Evolutionary conservation across 2,329 filamentous ascomycete genomes (phyloP).

Genomic region (Didymella glomerata): DNA sequence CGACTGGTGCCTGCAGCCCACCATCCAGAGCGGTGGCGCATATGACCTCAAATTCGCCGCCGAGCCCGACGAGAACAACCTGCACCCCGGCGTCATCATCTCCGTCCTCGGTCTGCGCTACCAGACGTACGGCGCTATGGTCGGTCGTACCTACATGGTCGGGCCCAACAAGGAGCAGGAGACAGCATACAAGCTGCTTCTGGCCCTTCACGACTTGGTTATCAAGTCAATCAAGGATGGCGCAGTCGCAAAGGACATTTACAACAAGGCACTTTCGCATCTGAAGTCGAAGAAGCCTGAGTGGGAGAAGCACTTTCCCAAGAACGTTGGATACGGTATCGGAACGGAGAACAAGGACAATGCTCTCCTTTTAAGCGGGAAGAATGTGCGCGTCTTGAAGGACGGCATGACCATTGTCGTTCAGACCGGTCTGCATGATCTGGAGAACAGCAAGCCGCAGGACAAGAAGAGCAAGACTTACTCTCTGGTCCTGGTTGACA

Average conservation of each 20-base stretch:
- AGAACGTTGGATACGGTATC: conserved; percentile 90
- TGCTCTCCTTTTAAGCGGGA: conserved; percentile 84
- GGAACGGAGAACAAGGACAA: conserved; percentile 90
- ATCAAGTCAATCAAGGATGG: conserved; percentile 92
- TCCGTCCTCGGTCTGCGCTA: conserved; percentile 92
- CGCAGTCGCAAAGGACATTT: conserved; percentile 85
- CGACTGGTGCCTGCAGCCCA: conserved; percentile 91
- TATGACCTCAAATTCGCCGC: conserved; percentile 87
- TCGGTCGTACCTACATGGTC: conserved; percentile 93
- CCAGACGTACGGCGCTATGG: conserved; percentile 92
- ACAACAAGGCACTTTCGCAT: conserved; percentile 81
- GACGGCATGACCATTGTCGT: conserved; percentile 97
- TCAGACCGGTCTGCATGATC: conserved; percentile 87
- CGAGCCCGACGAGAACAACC: conserved; percentile 78
- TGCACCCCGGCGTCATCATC: conserved; percentile 93
- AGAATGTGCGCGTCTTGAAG: conserved; percentile 82
- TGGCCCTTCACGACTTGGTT: conserved; percentile 85
- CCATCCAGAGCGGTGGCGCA: conserved; percentile 93
- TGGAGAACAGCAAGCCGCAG: conserved; percentile 85
- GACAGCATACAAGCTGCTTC: conserved; percentile 88
- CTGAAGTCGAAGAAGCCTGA: conserved; percentile 93
- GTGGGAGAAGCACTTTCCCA: conserved; percentile 91
- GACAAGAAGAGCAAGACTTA: conserved; percentile 91
- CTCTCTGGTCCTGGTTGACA: conserved; percentile 90
- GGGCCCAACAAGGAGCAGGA: conserved; percentile 97